Evolutionary conservation across 176 grass and related monocot genomes (phyloP).

Genomic region (Themeda triandra): DNA sequence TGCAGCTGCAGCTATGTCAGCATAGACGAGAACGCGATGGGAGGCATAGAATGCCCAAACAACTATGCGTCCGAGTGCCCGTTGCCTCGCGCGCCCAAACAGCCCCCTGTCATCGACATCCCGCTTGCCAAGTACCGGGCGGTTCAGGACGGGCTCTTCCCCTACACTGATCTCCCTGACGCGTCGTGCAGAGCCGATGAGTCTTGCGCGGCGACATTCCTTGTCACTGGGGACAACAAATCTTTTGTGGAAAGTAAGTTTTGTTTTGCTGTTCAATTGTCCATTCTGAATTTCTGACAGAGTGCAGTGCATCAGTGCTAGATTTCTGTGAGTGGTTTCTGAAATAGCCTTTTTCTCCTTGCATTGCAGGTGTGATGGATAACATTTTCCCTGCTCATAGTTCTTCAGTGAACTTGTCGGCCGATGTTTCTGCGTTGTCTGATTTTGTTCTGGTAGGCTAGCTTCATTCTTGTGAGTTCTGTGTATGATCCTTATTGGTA

Average conservation of each 20-base stretch:
- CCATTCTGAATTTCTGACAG: not conserved
- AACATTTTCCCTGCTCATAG: conserved; percentile 26
- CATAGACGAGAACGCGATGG: not conserved
- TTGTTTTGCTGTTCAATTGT: not conserved
- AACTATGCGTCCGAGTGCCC: no score
- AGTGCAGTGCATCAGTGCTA: not conserved
- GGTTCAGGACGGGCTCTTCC: not conserved
- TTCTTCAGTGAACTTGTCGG: conserved; percentile 17
- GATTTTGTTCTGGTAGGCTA: conserved; percentile 46
- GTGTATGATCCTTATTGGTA: not conserved
- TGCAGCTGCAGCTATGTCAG: conserved; percentile 16
- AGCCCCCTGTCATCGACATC: conserved; percentile 31
- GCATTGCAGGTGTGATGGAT: conserved; percentile 42
- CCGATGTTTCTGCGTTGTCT: not conserved
- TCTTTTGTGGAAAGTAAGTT: conserved; percentile 41
- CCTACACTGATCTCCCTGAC: conserved; percentile 29
- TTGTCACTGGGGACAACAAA: conserved; percentile 45
- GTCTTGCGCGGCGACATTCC: conserved; percentile 37
- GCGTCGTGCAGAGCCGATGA: not conserved
- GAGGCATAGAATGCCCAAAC: not conserved
- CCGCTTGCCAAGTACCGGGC: not conserved
- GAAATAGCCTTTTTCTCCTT: not conserved
- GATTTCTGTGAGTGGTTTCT: not conserved
- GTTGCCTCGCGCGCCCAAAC: conserved; percentile 27
- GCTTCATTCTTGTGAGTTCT: not conserved